A percentile compares a stretch with the other conserved stretches of the same genome.
Conservation (phyloP, 2,329 filamentous ascomycete species). For the Coniella lustricola region DNA sequence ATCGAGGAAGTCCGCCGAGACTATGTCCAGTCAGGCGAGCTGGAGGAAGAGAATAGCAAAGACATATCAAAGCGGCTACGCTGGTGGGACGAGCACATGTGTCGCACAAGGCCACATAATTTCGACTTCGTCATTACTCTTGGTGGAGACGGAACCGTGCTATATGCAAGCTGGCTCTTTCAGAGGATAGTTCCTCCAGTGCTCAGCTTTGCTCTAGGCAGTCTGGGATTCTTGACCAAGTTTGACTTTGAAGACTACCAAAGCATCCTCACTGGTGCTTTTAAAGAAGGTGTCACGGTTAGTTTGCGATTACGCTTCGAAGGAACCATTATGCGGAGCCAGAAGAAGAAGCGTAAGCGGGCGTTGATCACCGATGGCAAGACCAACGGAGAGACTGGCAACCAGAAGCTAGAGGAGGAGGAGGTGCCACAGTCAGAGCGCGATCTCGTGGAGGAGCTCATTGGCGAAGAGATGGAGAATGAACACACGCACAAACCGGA, state of each 20-base stretch:
- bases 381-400: slow-evolving; percentile 1
- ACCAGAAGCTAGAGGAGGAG: slow-evolving; percentile 27
- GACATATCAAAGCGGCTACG: slow-evolving; percentile 50
- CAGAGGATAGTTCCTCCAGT: slow-evolving; percentile 92
- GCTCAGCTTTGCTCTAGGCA: slow-evolving; percentile 83
- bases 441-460: slow-evolving; percentile 82
- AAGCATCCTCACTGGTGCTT: slow-evolving; percentile 62
- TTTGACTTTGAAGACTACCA: slow-evolving; percentile 80
- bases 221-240: slow-evolving; percentile 90
- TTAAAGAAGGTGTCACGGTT: slow-evolving; percentile 79
- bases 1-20: slow-evolving; percentile 50
- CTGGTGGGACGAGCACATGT: slow-evolving; percentile 80
- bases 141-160: slow-evolving; percentile 91
- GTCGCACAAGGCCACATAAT: slow-evolving; percentile 67
- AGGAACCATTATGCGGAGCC: slow-evolving; percentile 83
- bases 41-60: slow-evolving; percentile 30
- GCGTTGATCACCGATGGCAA: slow-evolving; percentile 11
- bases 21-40: slow-evolving; percentile 26
- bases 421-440: slow-evolving; percentile 35
- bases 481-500: slow-evolving; percentile 80
- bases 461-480: slow-evolving; percentile 79
- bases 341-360: slow-evolving; percentile 30
- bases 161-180: slow-evolving; percentile 96
- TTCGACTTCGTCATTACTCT: slow-evolving; percentile 93
- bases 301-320: slow-evolving; percentile 86